phyloP scores from a whole-genome alignment of 768 basidiomycete genomes.

The Russula griseocarnosa region DNA sequence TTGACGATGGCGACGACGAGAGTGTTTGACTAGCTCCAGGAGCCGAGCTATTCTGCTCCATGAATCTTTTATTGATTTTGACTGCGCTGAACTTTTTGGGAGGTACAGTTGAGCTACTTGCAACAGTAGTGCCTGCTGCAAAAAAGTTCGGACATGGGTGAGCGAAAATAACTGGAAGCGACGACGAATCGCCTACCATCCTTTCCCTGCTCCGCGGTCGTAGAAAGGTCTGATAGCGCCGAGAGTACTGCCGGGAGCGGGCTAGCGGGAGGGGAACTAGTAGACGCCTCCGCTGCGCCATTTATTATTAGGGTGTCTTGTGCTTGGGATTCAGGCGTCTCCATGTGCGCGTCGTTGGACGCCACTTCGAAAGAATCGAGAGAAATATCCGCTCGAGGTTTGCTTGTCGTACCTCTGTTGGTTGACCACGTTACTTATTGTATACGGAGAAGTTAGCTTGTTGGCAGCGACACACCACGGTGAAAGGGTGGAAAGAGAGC shows the following conservation, averaged over 20 bases:
- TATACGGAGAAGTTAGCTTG: not conserved
- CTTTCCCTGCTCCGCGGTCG: constrained; percentile 22
- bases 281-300: constrained; percentile 28
- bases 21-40: constrained; percentile 46
- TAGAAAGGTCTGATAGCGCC: constrained; percentile 18
- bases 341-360: constrained; percentile 81
- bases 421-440: not conserved
- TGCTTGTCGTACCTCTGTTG: constrained; percentile 9
- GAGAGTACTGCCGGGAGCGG: constrained; percentile 9
- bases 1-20: constrained; percentile 43
- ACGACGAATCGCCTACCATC: constrained; percentile 10
- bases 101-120: constrained; percentile 41
- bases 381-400: constrained; percentile 3
- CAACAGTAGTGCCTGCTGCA: constrained; percentile 20
- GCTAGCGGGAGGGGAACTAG: constrained; percentile 18
- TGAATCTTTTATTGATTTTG: constrained; percentile 95
- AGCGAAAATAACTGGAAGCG: constrained; percentile 7
- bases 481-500: not conserved
- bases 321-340: constrained; percentile 52
- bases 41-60: constrained; percentile 78
- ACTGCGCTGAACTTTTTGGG: constrained; percentile 85
- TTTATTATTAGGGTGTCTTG: constrained; percentile 45
- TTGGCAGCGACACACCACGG: constrained; percentile 15
- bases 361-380: constrained; percentile 35
- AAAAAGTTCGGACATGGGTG: constrained; percentile 5